Evolutionary conservation across 148 eudicot genomes (phyloP), one percentile per base, ranked within the genome.

Genomic region (Fagopyrum homotropicum): DNA sequence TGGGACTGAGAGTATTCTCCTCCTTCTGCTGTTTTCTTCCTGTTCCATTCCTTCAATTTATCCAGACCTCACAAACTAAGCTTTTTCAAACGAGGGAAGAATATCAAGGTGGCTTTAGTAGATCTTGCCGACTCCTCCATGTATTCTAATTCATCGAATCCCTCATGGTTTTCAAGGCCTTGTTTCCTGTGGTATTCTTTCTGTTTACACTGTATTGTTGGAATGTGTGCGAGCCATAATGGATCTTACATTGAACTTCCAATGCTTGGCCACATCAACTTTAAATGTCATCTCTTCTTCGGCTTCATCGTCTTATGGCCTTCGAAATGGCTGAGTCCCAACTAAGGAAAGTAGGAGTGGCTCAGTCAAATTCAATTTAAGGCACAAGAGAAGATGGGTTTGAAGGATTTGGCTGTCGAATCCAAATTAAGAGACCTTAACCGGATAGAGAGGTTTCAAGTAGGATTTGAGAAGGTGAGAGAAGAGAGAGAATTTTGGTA

Each of bases 361-460:
- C 7, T 15, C 85, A 4, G 86, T 90, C 69, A 87, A 86, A 56
- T 82, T 95, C 76, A 82, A 89, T 43, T 78, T 95, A 5, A 92
- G 84, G 77, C 96, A 81, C 81, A 77, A 83, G 84, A 22, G 50
- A 17, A 76, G 73, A 45, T 40, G 50, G 64, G 73, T 49, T 75
- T 79, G 0, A 83, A 80, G 56, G 78, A 84, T 3, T 83, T 84
- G 2, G 75, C 92, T 16, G 30, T 77, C 46, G 90, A 87, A 66
- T 88, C 89, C 14, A 85, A 84, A 12, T 47, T 79, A 4, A 80
- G 87, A 12, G 99, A 95, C 74, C 73, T 84, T 16, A 80, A 79
- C 51, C 79, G 99, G 73, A 90, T 95, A n/a, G 90, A 85, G 52
- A 90, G 89, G 3, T 85, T 92, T 30, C 81, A 83, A 76, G 79